Base-by-base conservation (phyloP, 1,284 basidiomycete genomes). In the Xerocomus minutiporus region DNA sequence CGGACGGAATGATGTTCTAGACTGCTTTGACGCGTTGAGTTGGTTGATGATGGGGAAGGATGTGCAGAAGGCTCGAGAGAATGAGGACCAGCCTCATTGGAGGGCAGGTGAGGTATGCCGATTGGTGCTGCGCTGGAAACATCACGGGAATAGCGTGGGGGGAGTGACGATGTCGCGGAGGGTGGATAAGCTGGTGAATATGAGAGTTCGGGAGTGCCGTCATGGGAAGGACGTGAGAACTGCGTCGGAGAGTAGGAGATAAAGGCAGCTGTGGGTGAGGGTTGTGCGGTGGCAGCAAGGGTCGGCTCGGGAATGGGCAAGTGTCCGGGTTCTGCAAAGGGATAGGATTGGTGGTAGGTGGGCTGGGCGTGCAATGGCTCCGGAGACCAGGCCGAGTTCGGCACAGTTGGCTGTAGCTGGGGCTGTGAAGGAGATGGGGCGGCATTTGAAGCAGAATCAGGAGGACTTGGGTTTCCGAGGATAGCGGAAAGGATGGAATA, bases 401-500 rank as follows among this genome's bases (percentile, higher is more conserved):
- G 59, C 50, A 77, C 72, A 51, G 73, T 48, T 8, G 60, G 57
- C 17, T 57, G 55, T 3, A 65, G 61, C 7, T 73, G 59, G 48
- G 78, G 67, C 59, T 77, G 78, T 20, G 70, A 59, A 23, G 70
- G 70, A 51, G 73, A 70, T 51, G 73, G 74, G 41, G 71, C 75
- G 46, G 73, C 72, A 49, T 65, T 75, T 48, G 70, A 71, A 44
- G 70, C 76, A 46, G 71, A 72, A 48, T 84, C 84, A 45, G 81
- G 77, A 8, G 82, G 82, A 61, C 83, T 86, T 39, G 83, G 77
- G 59, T 86, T 89, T 34, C 88, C 89, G 44, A 96, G 78, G 69
- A 96, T 95, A n/a, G 88, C 86, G 34, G 89, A 91, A 7, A 96
- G 79, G 56, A 95, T 93, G 45, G 90, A 91, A 71, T 95, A 95